Evolutionary conservation across 371 early-diverging fungal species (phyloP), one percentile per base, ranked within the genome.

Genomic region (Rhizopus microsporus): DNA sequence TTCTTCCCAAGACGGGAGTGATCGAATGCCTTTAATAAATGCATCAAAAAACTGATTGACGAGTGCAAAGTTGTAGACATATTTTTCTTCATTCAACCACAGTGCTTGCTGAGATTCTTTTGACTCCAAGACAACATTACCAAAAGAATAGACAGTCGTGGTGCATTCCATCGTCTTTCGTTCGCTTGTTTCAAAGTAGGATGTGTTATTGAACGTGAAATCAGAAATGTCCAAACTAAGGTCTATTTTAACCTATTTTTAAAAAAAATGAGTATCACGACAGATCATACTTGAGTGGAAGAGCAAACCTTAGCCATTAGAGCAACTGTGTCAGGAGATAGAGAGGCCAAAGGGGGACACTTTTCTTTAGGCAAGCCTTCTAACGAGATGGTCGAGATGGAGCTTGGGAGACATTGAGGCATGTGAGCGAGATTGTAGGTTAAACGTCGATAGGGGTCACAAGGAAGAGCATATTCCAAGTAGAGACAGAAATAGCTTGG

Each of bases 71-170:
- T 59, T 69, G 51, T 76, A 68, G 31, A 65, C 63, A 54, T 66
- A 71, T 54, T 63, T 67, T 13, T 59, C 64, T 53, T 69, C 69
- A 32, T 53, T 66, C 4, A 65, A 50, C 63, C 57, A 63, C 3
- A 70, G 54, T 7, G 75, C 75, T 23, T 76, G 75, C 43, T 78
- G 76, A 30, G 72, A 56, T 58, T 82, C 77, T 8, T 63, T 67
- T 3, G 83, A 74, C 53, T 82, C 80, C 9, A 84, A 59, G 2
- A 84, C 79, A 4, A 71, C 69, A 17, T 65, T 58, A 2, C 82
- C 82, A 59, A 81, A 84, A 7, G 83, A 83, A 42, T 82, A 82
- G 23, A 81, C 76, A 38, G 68, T 53, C 0, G 81, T 84, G n/a
- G 74, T 77, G 59, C 80, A 78, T 56, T 78, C 67, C 16, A 84